Base-by-base conservation (phyloP, 2,329 filamentous ascomycete species). In the Aureobasidium sp. region DNA sequence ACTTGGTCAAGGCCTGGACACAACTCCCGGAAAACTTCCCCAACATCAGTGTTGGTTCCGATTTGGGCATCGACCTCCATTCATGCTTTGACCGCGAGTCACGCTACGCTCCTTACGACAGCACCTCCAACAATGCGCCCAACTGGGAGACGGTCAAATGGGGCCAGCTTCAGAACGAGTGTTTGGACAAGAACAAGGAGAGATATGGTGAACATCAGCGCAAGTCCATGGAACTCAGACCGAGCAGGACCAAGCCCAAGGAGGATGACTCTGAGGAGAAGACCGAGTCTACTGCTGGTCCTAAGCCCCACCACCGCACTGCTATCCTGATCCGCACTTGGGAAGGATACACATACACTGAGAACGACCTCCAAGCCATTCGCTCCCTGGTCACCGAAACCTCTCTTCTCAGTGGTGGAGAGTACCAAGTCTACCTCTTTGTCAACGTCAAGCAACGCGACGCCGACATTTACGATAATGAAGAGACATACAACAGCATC, bases 81-180 rank as follows among this genome's bases (percentile, higher is more conserved):
- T 85, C 86, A 5, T 84, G 89, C 59, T 83, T 90, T 44, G 86
- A 87, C 13, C 81, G 79, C 3, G 82, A 82, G 64, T 74, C 75
- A 53, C 74, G 77, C 34, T 79, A 78, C 57, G 75, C 76, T 5
- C 74, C 81, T 25, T 90, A 89, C 66, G 85, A 86, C 3, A 58
- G 66, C 37, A 55, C 63, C 34, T 64, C 73, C 72, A 63, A 71
- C 63, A 37, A 69, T 54, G 66, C 65, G 11, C 72, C 84, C 8
- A 76, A 85, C 27, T 91, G 88, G 86, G 77, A 82, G 32, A 76
- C 78, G 30, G 81, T 91, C 36, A 80, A 84, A 65, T 94, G 90
- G 90, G 86, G 86, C 15, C 74, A 81, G 36, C 76, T 93, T 21
- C 89, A 93, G 70, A 77, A 84, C 57, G 74, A 81, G 32, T 94